Conservation (phyloP, 129 eudicot species). For the Arctium minus region DNA sequence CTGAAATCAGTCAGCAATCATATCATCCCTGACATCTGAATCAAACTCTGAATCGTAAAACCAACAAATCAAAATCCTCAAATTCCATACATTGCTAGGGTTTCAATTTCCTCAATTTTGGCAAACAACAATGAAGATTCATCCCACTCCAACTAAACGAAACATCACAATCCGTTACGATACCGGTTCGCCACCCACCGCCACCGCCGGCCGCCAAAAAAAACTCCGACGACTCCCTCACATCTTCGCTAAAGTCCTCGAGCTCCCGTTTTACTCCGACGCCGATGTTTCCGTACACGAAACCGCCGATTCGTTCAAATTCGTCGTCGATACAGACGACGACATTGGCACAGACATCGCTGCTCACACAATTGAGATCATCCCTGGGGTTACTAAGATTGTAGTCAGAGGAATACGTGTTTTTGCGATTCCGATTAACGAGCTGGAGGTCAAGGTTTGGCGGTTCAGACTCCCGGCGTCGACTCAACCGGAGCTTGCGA, state of each 20-base stretch:
- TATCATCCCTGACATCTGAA: background rate
- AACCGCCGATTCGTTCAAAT: conserved; percentile 45
- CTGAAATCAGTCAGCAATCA: background rate
- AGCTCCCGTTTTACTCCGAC: conserved; percentile 69
- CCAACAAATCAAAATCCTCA: background rate
- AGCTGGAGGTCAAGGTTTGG: conserved; percentile 59
- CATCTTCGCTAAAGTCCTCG: conserved; percentile 81
- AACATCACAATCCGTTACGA: conserved; percentile 42
- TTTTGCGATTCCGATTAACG: conserved; percentile 25
- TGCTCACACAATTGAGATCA: conserved; percentile 51
- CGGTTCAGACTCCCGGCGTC: conserved; percentile 55
- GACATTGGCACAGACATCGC: conserved; percentile 44
- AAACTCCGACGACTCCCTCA: conserved; percentile 82
- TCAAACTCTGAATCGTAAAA: background rate
- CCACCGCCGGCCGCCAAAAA: conserved; percentile 20
- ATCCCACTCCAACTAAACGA: conserved; percentile 50
- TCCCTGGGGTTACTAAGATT: conserved; percentile 69
- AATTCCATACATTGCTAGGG: background rate
- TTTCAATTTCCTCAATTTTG: background rate
- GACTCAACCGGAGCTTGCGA: conserved; percentile 60
- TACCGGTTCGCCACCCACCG: conserved; percentile 15
- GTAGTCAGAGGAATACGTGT: conserved; percentile 33
- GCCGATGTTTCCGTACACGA: conserved; percentile 60
- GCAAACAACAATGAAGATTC: conserved; percentile 53
- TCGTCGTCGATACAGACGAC: conserved; percentile 43